Conservation (phyloP, 331 rosid genomes). For the Malus hybrid region DNA sequence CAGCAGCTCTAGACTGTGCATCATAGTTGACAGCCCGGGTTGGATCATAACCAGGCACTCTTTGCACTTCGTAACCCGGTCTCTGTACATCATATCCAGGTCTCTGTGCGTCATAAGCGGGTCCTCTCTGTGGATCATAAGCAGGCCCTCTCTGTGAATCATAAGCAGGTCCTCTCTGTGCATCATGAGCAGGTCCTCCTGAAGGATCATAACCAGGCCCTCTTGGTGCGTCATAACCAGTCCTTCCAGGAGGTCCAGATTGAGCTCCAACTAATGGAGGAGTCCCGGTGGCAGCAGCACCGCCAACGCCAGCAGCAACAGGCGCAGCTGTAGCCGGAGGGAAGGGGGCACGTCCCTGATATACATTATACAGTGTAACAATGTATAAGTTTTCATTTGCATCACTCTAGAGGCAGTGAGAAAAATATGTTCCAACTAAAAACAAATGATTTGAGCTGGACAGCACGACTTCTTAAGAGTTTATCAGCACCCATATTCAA, state of each 20-base stretch:
- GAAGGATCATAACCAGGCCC: slow-evolving; percentile 33
- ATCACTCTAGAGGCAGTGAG: neutral
- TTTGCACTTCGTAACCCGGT: slow-evolving; percentile 26
- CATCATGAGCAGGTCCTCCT: slow-evolving; percentile 11
- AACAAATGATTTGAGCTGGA: neutral
- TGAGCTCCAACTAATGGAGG: slow-evolving; percentile 44
- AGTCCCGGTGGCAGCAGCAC: slow-evolving; percentile 27
- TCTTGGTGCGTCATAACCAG: slow-evolving; percentile 43
- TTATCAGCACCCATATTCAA: neutral
- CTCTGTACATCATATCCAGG: slow-evolving; percentile 44
- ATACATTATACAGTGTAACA: slow-evolving; percentile 10
- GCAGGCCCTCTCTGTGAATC: slow-evolving; percentile 16
- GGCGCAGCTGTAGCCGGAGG: slow-evolving; percentile 22
- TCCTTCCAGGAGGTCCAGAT: slow-evolving; percentile 34
- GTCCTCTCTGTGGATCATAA: slow-evolving; percentile 50
- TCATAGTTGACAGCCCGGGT: slow-evolving; percentile 51
- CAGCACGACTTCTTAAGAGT: neutral
- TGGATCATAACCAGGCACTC: slow-evolving; percentile 42
- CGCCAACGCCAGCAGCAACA: neutral
- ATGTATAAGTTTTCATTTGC: neutral
- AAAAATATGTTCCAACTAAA: neutral
- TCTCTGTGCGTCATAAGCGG: slow-evolving; percentile 44
- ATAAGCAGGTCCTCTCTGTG: neutral
- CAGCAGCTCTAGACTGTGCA: slow-evolving; percentile 53
- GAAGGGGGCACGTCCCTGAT: slow-evolving; percentile 57